Conservation (phyloP, 257 asterid genomes). For the Rehmannia glutinosa region DNA sequence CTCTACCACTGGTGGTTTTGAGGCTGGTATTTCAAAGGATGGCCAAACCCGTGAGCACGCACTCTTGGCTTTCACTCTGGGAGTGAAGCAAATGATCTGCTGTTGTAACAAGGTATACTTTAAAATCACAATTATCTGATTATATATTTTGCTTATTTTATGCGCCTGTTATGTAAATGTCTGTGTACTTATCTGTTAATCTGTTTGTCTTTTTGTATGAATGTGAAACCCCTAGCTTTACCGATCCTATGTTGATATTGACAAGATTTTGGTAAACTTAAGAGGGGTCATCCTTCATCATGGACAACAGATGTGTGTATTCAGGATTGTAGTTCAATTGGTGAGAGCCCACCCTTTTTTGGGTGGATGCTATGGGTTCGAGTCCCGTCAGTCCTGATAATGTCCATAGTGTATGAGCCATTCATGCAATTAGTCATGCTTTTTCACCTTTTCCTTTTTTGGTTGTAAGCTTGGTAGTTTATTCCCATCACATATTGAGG, state of each 20-base stretch:
- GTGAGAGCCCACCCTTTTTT: conserved; percentile 18
- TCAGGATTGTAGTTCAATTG: conserved; percentile 28
- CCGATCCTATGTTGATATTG: conserved; percentile 9
- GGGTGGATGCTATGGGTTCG: conserved; percentile 30
- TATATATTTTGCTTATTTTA: not conserved
- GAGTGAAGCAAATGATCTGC: too few relatives aligned
- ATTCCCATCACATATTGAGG: too few relatives aligned
- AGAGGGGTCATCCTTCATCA: conserved; percentile 20
- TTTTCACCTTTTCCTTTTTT: too few relatives aligned
- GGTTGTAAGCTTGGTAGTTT: too few relatives aligned
- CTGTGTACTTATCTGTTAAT: not conserved
- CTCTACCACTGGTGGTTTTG: conserved; percentile 74
- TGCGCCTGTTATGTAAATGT: not conserved
- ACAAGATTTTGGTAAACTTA: conserved; percentile 5
- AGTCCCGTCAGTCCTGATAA: conserved; percentile 18
- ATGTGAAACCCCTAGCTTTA: conserved; percentile 15
- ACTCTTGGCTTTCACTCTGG: conserved; percentile 60
- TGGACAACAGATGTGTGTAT: not conserved
- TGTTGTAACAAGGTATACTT: conserved; percentile 61
- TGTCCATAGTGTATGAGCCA: not conserved
- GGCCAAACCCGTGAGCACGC: conserved; percentile 79
- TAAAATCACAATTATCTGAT: not conserved
- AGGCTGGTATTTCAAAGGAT: conserved; percentile 74
- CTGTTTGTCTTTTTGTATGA: not conserved
- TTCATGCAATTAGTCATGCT: too few relatives aligned